These are phyloP conservation scores for Monosporascus sp. DNA, from an alignment of 2,329 filamentous ascomycete species.

Conservation along the genomic window DNA sequence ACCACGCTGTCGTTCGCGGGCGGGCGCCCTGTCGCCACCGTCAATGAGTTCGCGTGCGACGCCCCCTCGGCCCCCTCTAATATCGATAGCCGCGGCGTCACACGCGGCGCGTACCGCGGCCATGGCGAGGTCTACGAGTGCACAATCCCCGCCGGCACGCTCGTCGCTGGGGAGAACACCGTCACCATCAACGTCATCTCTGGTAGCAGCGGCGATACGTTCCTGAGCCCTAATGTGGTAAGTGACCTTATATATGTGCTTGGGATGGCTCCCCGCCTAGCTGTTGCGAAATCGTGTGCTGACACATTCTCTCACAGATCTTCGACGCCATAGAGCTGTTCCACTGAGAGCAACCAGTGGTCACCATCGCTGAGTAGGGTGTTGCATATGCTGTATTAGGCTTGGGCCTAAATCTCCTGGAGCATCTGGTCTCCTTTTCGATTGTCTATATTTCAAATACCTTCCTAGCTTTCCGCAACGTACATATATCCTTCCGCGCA, in stretches of 20 bases:
- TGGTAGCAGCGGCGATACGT: conserved; percentile 42
- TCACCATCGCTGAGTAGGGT: too few species aligned
- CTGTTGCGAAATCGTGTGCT: neutral
- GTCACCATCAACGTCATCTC: conserved; percentile 46
- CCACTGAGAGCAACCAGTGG: conserved; percentile 9
- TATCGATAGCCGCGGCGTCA: conserved; percentile 52
- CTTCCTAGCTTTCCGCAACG: too few species aligned
- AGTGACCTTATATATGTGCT: conserved; percentile 7
- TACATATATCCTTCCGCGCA: too few species aligned
- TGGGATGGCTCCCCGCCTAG: too few species aligned
- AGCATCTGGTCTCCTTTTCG: too few species aligned
- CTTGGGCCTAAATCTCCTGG: too few species aligned
- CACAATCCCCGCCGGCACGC: conserved; percentile 41
- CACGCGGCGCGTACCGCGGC: conserved; percentile 52
- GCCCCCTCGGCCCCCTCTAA: conserved; percentile 33
- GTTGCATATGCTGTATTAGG: too few species aligned
- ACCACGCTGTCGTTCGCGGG: conserved; percentile 53
- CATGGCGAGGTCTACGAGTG: conserved; percentile 52
- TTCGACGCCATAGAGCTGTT: conserved; percentile 27
- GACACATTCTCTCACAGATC: conserved; percentile 10
- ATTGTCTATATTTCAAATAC: too few species aligned
- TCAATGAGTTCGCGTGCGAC: conserved; percentile 25
- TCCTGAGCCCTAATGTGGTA: conserved; percentile 43
- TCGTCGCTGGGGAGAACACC: conserved; percentile 47
- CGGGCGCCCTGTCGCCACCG: conserved; percentile 41